phyloP scores from a whole-genome alignment of 192 early-diverging fungal species.

The Backusella australiensis region DNA sequence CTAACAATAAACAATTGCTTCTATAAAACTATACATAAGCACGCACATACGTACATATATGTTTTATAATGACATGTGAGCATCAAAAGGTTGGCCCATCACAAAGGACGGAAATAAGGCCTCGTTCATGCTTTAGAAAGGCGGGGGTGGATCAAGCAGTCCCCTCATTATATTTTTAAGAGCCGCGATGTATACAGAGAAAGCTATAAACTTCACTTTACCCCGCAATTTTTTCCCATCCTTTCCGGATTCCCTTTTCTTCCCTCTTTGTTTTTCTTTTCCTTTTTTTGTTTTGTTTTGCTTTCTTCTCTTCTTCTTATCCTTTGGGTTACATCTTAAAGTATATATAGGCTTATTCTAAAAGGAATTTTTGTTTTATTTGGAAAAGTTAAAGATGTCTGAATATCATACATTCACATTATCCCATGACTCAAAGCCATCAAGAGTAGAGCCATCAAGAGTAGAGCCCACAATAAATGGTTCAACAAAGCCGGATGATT shows the following conservation, averaged over 20 bases:
- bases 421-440: slow-evolving; percentile 7
- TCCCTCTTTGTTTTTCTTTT: neutral
- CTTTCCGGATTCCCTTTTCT: slow-evolving; percentile 4
- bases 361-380: too few relatives aligned
- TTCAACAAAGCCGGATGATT: neutral
- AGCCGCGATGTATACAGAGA: slow-evolving; percentile 2
- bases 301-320: neutral
- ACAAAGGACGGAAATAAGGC: neutral
- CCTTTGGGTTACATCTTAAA: neutral
- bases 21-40: neutral
- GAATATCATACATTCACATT: slow-evolving; percentile 14
- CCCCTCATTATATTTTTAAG: neutral
- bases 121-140: neutral
- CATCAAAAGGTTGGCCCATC: neutral
- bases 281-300: neutral
- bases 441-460: neutral
- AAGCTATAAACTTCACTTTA: neutral
- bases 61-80: neutral
- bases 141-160: neutral
- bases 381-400: neutral
- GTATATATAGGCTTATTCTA: neutral
- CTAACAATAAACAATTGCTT: neutral
- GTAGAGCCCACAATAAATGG: neutral
- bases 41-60: neutral
- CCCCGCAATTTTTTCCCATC: slow-evolving; percentile 17